Base-by-base conservation (phyloP, 2,329 filamentous ascomycete species). In the Cladosporium sp. region DNA sequence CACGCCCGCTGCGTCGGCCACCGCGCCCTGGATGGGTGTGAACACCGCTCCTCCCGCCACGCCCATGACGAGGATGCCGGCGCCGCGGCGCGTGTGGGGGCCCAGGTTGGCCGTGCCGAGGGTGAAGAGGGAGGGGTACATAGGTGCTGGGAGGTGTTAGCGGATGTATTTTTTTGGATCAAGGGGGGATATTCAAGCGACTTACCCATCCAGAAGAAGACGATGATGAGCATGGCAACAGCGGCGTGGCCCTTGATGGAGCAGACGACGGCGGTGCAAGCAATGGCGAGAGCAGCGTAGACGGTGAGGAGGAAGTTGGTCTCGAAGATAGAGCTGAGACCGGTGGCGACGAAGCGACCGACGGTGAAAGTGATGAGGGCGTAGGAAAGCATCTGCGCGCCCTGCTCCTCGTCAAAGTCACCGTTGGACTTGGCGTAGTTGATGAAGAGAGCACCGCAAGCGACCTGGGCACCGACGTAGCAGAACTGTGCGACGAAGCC, bases 31-130 rank as follows among this genome's bases (percentile, higher is more conserved):
- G 47, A 68, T 67, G 4, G 66, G 66, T n/a, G 65, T 62, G 56
- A 69, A 68, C 41, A 67, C 64, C 17, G 64, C 64, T 20, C 61
- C 62, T 22, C 66, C 66, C 11, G 61, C 64, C 9, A 69, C 67
- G 41, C 66, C 65, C 67, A 68, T 68, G 50, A 69, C 67, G 34
- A 73, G 60, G 56, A 72, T 70, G 56, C 69, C 69, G 18, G 70
- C 69, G 49, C 66, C 68, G 51, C 67, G 64, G 12, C 66, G 64
- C 6, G 68, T 70, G 64, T 70, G 66, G 43, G 59, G 61, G 52
- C 67, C 67, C 2, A 70, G 63, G 56, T 69, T 68, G 52, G 66
- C 66, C 8, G 67, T 70, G n/a, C 67, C 67, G 37, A 70, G 62
- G 15, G 67, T 67, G 64, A 70, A 70, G 60, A 70, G 64, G 24